Evolutionary conservation across 1,284 basidiomycete species (phyloP).

Genomic region (Leccinum pachyderme): DNA sequence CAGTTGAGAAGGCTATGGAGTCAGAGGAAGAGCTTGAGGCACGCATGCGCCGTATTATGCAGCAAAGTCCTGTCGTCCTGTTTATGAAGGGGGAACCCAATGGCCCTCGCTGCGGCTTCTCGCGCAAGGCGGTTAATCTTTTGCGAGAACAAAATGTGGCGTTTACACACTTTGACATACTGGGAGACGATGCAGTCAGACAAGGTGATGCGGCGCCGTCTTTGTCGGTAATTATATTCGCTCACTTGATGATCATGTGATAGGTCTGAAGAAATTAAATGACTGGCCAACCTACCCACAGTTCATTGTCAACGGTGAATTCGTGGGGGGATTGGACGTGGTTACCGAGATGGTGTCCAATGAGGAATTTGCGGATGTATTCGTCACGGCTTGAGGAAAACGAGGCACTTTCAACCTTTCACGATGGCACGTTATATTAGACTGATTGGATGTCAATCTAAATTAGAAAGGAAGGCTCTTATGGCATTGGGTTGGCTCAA

Average conservation of each 20-base stretch:
- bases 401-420: neutral
- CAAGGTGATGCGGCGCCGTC: constrained; percentile 41
- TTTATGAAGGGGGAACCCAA: constrained; percentile 98
- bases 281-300: constrained; percentile 99
- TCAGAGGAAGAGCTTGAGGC: constrained; percentile 63
- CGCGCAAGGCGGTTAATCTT: constrained; percentile 81
- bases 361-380: constrained; percentile 45
- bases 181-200: constrained; percentile 70
- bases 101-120: constrained; percentile 90
- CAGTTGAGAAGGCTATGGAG: constrained; percentile 43
- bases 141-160: constrained; percentile 80
- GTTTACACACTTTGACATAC: constrained; percentile 85
- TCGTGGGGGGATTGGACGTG: constrained; percentile 95
- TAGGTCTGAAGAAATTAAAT: constrained; percentile 60
- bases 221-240: constrained; percentile 35
- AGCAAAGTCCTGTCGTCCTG: constrained; percentile 72
- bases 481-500: neutral
- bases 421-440: neutral
- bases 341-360: constrained; percentile 58
- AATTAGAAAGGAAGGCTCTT: neutral
- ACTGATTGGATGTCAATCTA: neutral
- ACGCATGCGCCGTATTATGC: constrained; percentile 70
- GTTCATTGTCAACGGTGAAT: constrained; percentile 90
- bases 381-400: constrained; percentile 8
- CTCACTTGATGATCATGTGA: constrained; percentile 48